These are phyloP conservation scores for Yamadazyma atlantica DNA, from an alignment of 1,139 yeast species.

Conservation along the genomic window DNA sequence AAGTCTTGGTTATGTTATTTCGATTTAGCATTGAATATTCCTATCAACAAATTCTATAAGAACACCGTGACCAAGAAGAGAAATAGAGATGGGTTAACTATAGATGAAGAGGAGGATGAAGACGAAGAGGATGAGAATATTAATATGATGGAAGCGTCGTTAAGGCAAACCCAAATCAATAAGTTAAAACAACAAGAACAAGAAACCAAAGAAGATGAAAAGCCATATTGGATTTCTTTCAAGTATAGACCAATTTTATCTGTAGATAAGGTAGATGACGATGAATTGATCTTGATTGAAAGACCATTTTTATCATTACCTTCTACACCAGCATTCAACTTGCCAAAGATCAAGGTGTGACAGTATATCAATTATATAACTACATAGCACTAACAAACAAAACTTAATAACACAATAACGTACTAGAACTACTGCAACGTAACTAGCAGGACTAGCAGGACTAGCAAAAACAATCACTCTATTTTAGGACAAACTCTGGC, in stretches of 20 bases:
- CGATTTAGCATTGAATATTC: constrained; percentile 63
- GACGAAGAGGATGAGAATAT: constrained; percentile 26
- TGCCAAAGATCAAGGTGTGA: constrained; percentile 64
- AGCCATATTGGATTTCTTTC: constrained; percentile 71
- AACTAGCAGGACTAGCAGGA: background rate
- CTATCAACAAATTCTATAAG: constrained; percentile 35
- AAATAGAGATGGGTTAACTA: constrained; percentile 60
- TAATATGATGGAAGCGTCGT: constrained; percentile 30
- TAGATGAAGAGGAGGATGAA: constrained; percentile 34
- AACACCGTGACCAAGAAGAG: constrained; percentile 48
- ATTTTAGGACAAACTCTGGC: constrained; percentile 52
- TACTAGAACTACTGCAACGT: constrained; percentile 1
- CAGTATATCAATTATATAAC: constrained; percentile 8
- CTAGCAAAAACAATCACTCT: constrained; percentile 11
- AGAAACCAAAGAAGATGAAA: constrained; percentile 20
- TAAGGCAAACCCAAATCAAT: constrained; percentile 33
- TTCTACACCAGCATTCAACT: constrained; percentile 69
- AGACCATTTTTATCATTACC: constrained; percentile 63
- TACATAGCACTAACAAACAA: no score
- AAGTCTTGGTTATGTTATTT: constrained; percentile 80
- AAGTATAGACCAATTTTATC: constrained; percentile 75
- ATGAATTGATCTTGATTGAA: constrained; percentile 73
- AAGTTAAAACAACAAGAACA: constrained; percentile 28
- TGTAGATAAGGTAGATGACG: constrained; percentile 53
- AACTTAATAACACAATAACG: background rate